Evolutionary conservation across 2,329 filamentous ascomycete genomes (phyloP), one percentile per base, ranked within the genome.

Genomic region (Colletotrichum camelliae): DNA sequence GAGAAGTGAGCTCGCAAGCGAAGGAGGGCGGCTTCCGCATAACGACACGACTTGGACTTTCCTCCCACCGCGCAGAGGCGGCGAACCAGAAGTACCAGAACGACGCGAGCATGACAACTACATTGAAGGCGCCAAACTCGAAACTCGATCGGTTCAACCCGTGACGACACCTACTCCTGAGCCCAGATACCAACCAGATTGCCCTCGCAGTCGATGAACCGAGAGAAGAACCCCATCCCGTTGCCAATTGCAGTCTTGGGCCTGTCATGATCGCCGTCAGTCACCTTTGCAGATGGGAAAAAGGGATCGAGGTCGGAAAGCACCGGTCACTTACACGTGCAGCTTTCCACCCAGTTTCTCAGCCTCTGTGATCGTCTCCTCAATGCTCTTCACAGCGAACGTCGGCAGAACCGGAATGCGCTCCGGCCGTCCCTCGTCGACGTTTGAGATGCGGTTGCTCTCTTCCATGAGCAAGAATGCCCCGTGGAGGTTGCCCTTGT

Each of bases 181-280:
- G 82, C 81, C 83, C 81, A 85, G 37, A 83, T 76, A 31, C 84
- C 82, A 57, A 84, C 79, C 79, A 84, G 77, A 74, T 86, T 86
- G n/a, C 83, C 84, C 78, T 86, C 85, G 12, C 80, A 80, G 75
- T 86, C 84, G 62, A 85, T 77, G 55, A 86, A 81, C 4, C 83
- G 81, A 43, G 83, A 83, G 75, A 83, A 83, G 73, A 78, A 80
- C 1, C 84, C 85, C 82, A 83, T 84, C 15, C 77, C 78, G 15
- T 79, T 80, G 27, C 80, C 81, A 72, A 85, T 83, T 24, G 79
- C 79, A 6, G 83, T 85, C 80, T 85, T 86, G 31, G 81, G 81
- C 29, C 84, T 86, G 21, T 12, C 13, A 21, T 13, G 18, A 37
- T 21, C 12, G 18, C 18, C 15, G 58, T 62, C 31, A 37, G 58